A percentile compares a stretch with the other conserved stretches of the same genome.
Conservation (phyloP, 495 filamentous ascomycete species). For the Hypoxylon subgilvum region DNA sequence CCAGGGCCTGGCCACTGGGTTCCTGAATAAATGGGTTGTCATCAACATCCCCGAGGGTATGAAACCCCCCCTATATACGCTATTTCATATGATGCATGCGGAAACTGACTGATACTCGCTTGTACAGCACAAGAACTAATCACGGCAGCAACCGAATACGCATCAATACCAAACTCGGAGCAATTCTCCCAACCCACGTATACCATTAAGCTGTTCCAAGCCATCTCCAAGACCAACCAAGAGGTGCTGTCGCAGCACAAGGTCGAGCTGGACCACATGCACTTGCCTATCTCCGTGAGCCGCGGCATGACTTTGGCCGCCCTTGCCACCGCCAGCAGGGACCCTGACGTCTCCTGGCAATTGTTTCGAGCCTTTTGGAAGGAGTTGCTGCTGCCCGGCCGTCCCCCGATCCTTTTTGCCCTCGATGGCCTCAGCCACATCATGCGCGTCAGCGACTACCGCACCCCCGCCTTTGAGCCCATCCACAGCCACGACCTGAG, state of each 20-base stretch:
- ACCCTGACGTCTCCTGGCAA: slow-evolving; percentile 76
- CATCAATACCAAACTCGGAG: slow-evolving; percentile 62
- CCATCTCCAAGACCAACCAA: slow-evolving; percentile 76
- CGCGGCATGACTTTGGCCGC: slow-evolving; percentile 67
- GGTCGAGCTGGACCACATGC: slow-evolving; percentile 64
- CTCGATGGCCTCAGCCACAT: slow-evolving; percentile 81
- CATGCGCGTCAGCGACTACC: slow-evolving; percentile 77
- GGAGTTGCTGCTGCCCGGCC: slow-evolving; percentile 69
- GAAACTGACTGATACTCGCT: slow-evolving; percentile 16
- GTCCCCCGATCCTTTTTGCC: slow-evolving; percentile 78
- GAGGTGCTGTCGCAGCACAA: slow-evolving; percentile 63
- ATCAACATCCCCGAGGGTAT: slow-evolving; percentile 90
- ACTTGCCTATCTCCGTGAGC: slow-evolving; percentile 62
- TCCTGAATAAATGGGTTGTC: slow-evolving; percentile 85
- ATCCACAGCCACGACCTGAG: slow-evolving; percentile 89
- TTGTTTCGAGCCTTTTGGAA: slow-evolving; percentile 81
- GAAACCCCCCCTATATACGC: slow-evolving; percentile 8
- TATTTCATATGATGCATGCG: not conserved
- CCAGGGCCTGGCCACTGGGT: slow-evolving; percentile 83
- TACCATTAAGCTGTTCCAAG: slow-evolving; percentile 70
- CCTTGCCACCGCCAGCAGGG: slow-evolving; percentile 73
- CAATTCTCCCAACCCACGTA: slow-evolving; percentile 81
- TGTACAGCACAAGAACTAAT: slow-evolving; percentile 77
- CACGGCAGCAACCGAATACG: slow-evolving; percentile 78
- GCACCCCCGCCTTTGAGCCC: slow-evolving; percentile 64